Evolutionary conservation across 2,329 filamentous ascomycete genomes (phyloP).

Genomic region (Saccharata proteae): DNA sequence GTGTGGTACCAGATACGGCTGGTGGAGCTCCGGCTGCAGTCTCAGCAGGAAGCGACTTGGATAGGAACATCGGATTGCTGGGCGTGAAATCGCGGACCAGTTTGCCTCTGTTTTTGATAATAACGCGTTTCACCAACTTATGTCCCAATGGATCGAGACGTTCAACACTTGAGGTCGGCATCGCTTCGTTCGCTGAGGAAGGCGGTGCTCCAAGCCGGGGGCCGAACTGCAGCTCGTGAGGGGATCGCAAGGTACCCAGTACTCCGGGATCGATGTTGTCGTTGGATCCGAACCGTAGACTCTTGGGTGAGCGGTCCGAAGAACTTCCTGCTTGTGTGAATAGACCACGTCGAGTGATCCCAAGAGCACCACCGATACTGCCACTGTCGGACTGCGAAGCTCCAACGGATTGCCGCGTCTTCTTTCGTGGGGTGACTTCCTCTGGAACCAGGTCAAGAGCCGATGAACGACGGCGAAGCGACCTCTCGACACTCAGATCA

Average conservation of each 20-base stretch:
- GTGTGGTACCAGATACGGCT: no score
- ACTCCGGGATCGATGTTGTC: slow-evolving; percentile 2
- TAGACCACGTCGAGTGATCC: slow-evolving; percentile 7
- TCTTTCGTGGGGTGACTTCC: no score
- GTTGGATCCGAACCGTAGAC: background rate
- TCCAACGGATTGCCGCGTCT: no score
- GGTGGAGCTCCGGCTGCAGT: background rate
- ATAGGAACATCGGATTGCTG: background rate
- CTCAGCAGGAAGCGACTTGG: background rate
- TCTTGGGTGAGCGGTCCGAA: slow-evolving; percentile 1
- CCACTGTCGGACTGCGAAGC: no score
- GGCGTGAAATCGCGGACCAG: background rate
- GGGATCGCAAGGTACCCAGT: no score
- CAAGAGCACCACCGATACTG: slow-evolving; percentile 1
- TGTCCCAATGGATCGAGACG: no score
- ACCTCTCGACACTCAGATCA: no score
- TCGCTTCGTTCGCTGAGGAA: background rate
- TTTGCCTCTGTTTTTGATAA: background rate
- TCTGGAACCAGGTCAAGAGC: no score
- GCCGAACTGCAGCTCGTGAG: no score
- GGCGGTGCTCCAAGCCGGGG: no score
- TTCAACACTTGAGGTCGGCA: no score
- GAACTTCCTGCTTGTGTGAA: slow-evolving; percentile 3
- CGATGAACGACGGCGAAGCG: no score
- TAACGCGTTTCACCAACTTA: slow-evolving; percentile 1